Evolutionary conservation across 2,329 filamentous ascomycete genomes (phyloP).

Genomic region (Fusarium multiceps): DNA sequence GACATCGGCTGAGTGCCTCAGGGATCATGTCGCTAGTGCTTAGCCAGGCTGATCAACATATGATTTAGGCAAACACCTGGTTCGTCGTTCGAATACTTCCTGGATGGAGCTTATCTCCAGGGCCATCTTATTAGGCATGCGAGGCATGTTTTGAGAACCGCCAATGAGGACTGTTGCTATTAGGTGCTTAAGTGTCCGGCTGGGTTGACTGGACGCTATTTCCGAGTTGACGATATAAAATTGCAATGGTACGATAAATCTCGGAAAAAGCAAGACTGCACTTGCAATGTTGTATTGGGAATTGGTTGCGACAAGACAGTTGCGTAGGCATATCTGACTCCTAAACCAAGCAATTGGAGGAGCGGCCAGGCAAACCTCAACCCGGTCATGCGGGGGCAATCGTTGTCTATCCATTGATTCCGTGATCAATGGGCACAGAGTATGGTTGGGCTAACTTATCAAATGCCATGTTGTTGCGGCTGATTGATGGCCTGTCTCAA

Average conservation of each 20-base stretch:
- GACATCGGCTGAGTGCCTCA: constrained; percentile 17
- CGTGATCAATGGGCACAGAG: constrained; percentile 4
- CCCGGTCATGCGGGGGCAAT: constrained; percentile 19
- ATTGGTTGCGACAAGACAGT: constrained; percentile 11
- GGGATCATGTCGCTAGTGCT: constrained; percentile 19
- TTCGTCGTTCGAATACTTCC: constrained; percentile 15
- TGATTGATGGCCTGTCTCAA: constrained; percentile 29
- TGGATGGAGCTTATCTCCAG: constrained; percentile 16
- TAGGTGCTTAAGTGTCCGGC: constrained; percentile 18
- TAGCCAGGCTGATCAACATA: constrained; percentile 14
- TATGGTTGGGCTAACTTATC: constrained; percentile 27
- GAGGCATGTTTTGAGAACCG: constrained; percentile 13
- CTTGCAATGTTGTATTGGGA: constrained; percentile 10
- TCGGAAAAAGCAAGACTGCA: constrained; percentile 37
- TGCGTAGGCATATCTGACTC: constrained; percentile 34
- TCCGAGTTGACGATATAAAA: constrained; percentile 10
- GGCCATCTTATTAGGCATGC: neutral
- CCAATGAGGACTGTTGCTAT: constrained; percentile 8
- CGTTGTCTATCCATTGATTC: constrained; percentile 21
- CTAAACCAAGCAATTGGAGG: constrained; percentile 14
- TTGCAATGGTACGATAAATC: constrained; percentile 38
- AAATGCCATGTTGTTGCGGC: constrained; percentile 18
- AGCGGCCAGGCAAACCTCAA: constrained; percentile 13
- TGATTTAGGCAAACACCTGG: constrained; percentile 7
- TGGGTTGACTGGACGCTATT: constrained; percentile 18